Conservation (phyloP, 2,329 filamentous ascomycete genomes). For the Sclerotinia nivalis region DNA sequence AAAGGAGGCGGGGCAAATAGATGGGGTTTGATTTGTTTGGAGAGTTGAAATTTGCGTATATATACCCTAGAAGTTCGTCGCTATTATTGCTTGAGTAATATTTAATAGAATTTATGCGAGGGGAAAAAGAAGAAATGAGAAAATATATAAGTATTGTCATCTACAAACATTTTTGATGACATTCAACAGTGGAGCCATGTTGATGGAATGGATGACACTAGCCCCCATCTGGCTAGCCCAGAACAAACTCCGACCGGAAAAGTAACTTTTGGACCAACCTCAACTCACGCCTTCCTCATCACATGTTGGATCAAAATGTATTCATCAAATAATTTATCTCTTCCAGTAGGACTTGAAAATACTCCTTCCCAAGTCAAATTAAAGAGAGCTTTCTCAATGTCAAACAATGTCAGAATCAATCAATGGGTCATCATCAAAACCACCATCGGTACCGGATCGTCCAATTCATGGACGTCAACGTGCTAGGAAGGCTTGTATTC, state of each 20-base stretch:
- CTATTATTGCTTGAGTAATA: neutral
- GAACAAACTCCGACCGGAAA: neutral
- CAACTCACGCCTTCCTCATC: neutral
- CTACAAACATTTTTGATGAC: neutral
- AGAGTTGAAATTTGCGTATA: neutral
- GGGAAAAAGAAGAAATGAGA: neutral
- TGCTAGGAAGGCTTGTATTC: slow-evolving; percentile 33
- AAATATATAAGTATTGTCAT: neutral
- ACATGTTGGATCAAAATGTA: slow-evolving; percentile 7
- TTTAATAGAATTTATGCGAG: neutral
- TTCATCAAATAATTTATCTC: neutral
- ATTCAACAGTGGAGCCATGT: neutral
- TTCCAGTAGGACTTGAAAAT: neutral
- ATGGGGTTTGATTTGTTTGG: neutral
- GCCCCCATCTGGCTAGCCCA: neutral
- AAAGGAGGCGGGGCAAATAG: neutral
- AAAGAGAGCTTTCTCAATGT: neutral
- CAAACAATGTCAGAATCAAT: slow-evolving; percentile 11
- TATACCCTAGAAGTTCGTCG: neutral
- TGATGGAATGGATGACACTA: neutral
- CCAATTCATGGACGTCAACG: slow-evolving; percentile 26
- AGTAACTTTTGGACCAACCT: neutral
- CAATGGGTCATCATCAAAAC: neutral
- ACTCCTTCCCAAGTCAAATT: neutral
- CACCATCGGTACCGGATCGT: neutral